A percentile compares a stretch with the other conserved stretches of the same genome.
phyloP scores from a whole-genome alignment of 2,329 filamentous ascomycete genomes.

The Pestalotiopsis sp. region DNA sequence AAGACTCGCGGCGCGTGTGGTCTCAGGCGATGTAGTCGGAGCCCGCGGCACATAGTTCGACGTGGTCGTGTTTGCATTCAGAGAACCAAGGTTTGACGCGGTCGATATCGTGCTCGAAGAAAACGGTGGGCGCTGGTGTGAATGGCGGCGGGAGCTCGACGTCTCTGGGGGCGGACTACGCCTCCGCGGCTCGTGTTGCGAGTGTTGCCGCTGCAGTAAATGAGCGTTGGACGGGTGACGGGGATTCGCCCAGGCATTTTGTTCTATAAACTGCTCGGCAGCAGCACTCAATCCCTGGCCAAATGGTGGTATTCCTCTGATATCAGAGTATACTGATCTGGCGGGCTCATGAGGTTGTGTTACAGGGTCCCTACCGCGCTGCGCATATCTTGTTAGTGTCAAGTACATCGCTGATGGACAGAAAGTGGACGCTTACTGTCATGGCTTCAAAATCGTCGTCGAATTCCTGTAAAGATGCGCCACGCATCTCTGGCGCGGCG shows the following conservation, averaged over 20 bases:
- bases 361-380: slow-evolving; percentile 36
- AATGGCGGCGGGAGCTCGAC: slow-evolving; percentile 39
- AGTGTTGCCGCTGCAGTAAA: slow-evolving; percentile 42
- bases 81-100: slow-evolving; percentile 16
- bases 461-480: slow-evolving; percentile 72
- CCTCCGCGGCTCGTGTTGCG: slow-evolving; percentile 34
- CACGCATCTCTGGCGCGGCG: slow-evolving; percentile 82
- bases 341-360: slow-evolving; percentile 35
- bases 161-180: slow-evolving; percentile 31
- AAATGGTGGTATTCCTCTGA: slow-evolving; percentile 50
- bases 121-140: slow-evolving; percentile 39
- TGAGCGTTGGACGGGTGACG: slow-evolving; percentile 70
- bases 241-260: slow-evolving; percentile 91
- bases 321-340: slow-evolving; percentile 47
- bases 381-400: background rate
- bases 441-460: slow-evolving; percentile 90
- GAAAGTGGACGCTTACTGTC: slow-evolving; percentile 59
- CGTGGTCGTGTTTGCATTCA: slow-evolving; percentile 29
- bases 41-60: slow-evolving; percentile 28
- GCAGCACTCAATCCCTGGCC: slow-evolving; percentile 62
- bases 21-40: slow-evolving; percentile 46
- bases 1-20: slow-evolving; percentile 39
- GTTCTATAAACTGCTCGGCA: slow-evolving; percentile 85
- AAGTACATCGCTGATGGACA: background rate
- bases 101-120: slow-evolving; percentile 34